Conservation (phyloP, 208 protist genomes). For the Acanthamoeba lenticulata region DNA sequence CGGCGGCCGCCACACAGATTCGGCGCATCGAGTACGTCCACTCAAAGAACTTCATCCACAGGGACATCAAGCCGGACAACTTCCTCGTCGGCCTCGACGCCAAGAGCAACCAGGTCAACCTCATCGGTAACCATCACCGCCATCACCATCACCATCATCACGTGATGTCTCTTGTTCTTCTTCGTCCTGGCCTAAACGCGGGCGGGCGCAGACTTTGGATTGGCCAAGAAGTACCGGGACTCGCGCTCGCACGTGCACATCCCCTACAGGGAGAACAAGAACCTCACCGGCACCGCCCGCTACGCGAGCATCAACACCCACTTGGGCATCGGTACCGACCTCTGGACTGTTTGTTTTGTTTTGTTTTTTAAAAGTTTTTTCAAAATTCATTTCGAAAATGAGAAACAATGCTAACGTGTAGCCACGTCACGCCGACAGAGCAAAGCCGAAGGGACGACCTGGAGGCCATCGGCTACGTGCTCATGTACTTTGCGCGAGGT, state of each 20-base stretch:
- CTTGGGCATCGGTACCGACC: slow-evolving; percentile 92
- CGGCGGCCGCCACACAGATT: slow-evolving; percentile 65
- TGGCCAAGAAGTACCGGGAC: slow-evolving; percentile 99
- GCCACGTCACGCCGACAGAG: slow-evolving; percentile 69
- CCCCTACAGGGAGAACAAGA: slow-evolving; percentile 99
- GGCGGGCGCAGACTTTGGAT: slow-evolving; percentile 94
- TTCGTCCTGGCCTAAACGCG: slow-evolving; percentile 89
- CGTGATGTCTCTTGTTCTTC: background rate
- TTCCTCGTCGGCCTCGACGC: slow-evolving; percentile 96
- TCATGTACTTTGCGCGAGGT: slow-evolving; percentile 99
- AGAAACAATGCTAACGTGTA: background rate
- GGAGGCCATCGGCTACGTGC: slow-evolving; percentile 98
- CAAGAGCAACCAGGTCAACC: slow-evolving; percentile 85
- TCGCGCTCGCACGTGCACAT: slow-evolving; percentile 98
- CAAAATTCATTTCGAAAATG: background rate
- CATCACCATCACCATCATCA: background rate
- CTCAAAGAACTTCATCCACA: slow-evolving; percentile 97
- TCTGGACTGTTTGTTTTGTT: slow-evolving; percentile 70
- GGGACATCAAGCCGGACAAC: slow-evolving; percentile 98
- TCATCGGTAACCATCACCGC: background rate
- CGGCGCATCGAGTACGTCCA: slow-evolving; percentile 97
- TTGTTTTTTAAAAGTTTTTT: slow-evolving; percentile 62
- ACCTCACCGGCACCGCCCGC: slow-evolving; percentile 98
- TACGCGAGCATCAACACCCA: slow-evolving; percentile 99
- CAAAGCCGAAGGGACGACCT: slow-evolving; percentile 97